Conservation (phyloP, 176 grass and related monocot genomes). For the Saccharum officinarum region DNA sequence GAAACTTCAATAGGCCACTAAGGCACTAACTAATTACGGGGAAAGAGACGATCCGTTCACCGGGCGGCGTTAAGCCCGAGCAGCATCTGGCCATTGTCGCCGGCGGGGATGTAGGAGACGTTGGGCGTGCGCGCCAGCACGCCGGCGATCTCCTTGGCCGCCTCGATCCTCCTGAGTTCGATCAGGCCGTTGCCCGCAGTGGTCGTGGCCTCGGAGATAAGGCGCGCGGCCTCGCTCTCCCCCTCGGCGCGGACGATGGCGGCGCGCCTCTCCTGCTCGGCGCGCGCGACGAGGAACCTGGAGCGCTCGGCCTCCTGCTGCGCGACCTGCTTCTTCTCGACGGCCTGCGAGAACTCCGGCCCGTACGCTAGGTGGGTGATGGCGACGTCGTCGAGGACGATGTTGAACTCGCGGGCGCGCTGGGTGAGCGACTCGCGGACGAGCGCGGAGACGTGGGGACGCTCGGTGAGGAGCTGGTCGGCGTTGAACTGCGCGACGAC, state of each 20-base stretch:
- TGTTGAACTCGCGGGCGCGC: constrained; percentile 85
- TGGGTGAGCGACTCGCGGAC: constrained; percentile 72
- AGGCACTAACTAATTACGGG: not conserved
- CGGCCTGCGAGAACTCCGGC: constrained; percentile 73
- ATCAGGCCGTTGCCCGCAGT: constrained; percentile 61
- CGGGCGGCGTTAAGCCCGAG: constrained; percentile 59
- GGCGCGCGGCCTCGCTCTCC: constrained; percentile 76
- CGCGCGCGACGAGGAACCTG: constrained; percentile 86
- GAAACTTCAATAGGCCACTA: not conserved
- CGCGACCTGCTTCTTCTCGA: constrained; percentile 99
- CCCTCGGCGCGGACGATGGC: constrained; percentile 86
- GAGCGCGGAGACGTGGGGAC: constrained; percentile 83
- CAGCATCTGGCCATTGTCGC: constrained; percentile 62
- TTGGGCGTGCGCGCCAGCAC: constrained; percentile 64
- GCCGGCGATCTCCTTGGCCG: constrained; percentile 74
- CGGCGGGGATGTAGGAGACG: constrained; percentile 63
- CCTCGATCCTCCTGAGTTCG: constrained; percentile 88
- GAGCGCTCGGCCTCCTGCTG: constrained; percentile 99
- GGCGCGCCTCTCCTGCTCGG: constrained; percentile 93
- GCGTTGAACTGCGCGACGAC: constrained; percentile 99
- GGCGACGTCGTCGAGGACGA: constrained; percentile 91
- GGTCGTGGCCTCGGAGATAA: constrained; percentile 81
- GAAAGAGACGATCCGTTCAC: constrained; percentile 34
- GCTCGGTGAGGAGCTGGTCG: constrained; percentile 96
- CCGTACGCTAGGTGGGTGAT: constrained; percentile 97